A percentile compares a stretch with the other conserved stretches of the same genome.
These are phyloP conservation scores for Lecanicillium sp. DNA, from an alignment of 2,329 filamentous ascomycete species.

Conservation along the genomic window DNA sequence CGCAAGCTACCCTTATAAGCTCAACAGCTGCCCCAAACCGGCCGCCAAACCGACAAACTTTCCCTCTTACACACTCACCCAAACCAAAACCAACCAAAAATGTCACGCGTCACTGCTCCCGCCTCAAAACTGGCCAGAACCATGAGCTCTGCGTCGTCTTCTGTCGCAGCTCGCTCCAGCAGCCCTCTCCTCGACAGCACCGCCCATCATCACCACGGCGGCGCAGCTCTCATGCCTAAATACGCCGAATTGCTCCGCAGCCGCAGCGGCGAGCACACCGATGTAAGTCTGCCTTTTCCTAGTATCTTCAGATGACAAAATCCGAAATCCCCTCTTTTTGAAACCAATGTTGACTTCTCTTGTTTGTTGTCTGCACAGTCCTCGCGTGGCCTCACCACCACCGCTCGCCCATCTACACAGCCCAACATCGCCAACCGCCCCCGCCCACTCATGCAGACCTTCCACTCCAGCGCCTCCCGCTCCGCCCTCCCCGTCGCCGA, in stretches of 20 bases:
- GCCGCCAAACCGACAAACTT: background rate
- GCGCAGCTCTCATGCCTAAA: conserved; percentile 35
- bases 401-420: conserved; percentile 38
- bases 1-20: background rate
- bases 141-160: conserved; percentile 28
- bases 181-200: conserved; percentile 25
- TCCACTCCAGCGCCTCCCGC: conserved; percentile 40
- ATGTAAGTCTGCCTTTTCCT: conserved; percentile 25
- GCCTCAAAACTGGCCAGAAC: conserved; percentile 39
- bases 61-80: background rate
- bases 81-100: conserved; percentile 13
- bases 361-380: too few relatives aligned
- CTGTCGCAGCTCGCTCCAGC: conserved; percentile 23
- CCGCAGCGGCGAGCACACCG: conserved; percentile 25
- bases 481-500: conserved; percentile 25
- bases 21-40: background rate
- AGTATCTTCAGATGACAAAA: background rate
- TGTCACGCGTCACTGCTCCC: conserved; percentile 43
- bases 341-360: too few relatives aligned
- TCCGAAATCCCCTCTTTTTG: background rate
- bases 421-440: conserved; percentile 34
- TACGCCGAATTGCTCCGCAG: conserved; percentile 37
- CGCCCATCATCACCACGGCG: conserved; percentile 23
- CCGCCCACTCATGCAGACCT: conserved; percentile 56
- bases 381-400: conserved; percentile 35